Percentiles rank a stretch among this genome's conserved stretches.
Conservation (phyloP, 148 eudicot species). For the Vaccinium darrowii region DNA sequence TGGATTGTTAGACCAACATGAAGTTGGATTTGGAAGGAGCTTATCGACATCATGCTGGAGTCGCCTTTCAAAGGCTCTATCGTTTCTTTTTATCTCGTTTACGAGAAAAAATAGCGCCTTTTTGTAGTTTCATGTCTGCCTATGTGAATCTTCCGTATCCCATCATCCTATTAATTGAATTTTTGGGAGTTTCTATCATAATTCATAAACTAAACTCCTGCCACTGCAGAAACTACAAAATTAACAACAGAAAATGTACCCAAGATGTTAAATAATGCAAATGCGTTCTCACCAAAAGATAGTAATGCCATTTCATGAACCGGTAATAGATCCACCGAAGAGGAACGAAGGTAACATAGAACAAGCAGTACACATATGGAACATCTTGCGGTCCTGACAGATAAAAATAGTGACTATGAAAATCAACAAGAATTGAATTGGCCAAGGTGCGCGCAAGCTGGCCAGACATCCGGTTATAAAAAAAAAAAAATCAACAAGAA, state of each 20-base stretch:
- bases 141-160: not conserved
- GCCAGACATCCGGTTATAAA: too few relatives aligned
- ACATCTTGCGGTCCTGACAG: slow-evolving; percentile 87
- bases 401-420: slow-evolving; percentile 11
- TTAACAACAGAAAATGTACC: not conserved
- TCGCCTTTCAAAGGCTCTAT: not conserved
- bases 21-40: not conserved
- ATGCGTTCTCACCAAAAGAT: slow-evolving; percentile 64
- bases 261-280: not conserved
- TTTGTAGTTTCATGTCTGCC: not conserved
- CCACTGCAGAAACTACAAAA: not conserved
- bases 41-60: not conserved
- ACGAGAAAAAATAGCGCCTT: not conserved
- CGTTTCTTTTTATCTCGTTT: not conserved
- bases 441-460: too few relatives aligned
- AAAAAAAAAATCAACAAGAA: too few relatives aligned
- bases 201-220: not conserved
- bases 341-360: slow-evolving; percentile 88
- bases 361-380: slow-evolving; percentile 78
- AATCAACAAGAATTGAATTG: not conserved
- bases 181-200: too few relatives aligned
- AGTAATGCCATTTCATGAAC: slow-evolving; percentile 96
- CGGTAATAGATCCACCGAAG: slow-evolving; percentile 93
- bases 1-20: not conserved
- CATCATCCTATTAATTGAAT: not conserved